These are phyloP conservation scores for Cryptococcus depauperatus DNA, from an alignment of 1,284 basidiomycete species.

Conservation along the genomic window DNA sequence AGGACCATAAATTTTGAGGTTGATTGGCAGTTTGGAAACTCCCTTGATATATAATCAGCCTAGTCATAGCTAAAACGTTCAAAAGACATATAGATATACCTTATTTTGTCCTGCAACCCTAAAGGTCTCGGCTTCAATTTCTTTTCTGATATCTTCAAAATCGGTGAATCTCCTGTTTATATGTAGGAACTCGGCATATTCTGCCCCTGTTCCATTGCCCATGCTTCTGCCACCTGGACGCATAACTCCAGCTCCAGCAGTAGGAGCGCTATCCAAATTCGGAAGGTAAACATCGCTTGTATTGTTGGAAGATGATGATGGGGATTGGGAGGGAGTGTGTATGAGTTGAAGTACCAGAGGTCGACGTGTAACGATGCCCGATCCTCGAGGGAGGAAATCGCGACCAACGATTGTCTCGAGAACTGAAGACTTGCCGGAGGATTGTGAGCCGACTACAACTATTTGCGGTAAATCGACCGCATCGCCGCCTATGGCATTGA, in stretches of 20 bases:
- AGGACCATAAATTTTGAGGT: constrained; percentile 88
- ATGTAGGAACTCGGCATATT: constrained; percentile 96
- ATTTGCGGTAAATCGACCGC: constrained; percentile 50
- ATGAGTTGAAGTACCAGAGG: constrained; percentile 93
- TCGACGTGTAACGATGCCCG: constrained; percentile 89
- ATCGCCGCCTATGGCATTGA: constrained; percentile 50
- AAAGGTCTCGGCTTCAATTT: constrained; percentile 98
- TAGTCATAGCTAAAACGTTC: neutral
- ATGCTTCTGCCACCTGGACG: constrained; percentile 28
- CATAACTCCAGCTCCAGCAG: constrained; percentile 27
- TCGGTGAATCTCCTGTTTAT: constrained; percentile 93
- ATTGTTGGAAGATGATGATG: constrained; percentile 11
- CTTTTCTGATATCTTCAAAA: constrained; percentile 84
- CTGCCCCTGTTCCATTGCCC: constrained; percentile 48
- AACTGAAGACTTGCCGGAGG: constrained; percentile 52
- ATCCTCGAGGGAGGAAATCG: constrained; percentile 82
- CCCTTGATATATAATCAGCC: constrained; percentile 48
- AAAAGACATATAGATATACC: constrained; percentile 21
- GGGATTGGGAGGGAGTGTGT: constrained; percentile 56
- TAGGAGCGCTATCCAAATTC: constrained; percentile 24
- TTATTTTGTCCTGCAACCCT: constrained; percentile 98
- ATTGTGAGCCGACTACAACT: constrained; percentile 48
- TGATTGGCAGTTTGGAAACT: constrained; percentile 89
- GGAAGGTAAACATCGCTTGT: constrained; percentile 35
- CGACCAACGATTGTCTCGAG: constrained; percentile 72